phyloP scores from a whole-genome alignment of 2,329 filamentous ascomycete species.

The Apiospora malaysiana region DNA sequence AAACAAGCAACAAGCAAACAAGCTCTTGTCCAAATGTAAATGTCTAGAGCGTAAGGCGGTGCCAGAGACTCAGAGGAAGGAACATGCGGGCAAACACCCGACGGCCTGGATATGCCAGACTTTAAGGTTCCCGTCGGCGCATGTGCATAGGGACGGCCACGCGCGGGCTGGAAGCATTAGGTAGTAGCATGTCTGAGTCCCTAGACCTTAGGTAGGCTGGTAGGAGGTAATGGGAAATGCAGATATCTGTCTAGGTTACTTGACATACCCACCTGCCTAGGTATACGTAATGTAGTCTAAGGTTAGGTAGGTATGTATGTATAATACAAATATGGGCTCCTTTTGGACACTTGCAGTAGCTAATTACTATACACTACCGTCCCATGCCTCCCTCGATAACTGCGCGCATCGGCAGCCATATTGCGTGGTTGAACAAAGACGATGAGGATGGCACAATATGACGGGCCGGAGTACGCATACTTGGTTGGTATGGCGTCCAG shows the following conservation, averaged over 20 bases:
- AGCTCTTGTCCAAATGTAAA: neutral
- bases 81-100: neutral
- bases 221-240: neutral
- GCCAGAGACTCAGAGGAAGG: too few species aligned
- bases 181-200: neutral
- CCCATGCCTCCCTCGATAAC: neutral
- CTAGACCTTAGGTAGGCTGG: neutral
- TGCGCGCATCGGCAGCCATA: neutral
- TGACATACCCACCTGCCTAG: neutral
- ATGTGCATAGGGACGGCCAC: neutral
- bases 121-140: neutral
- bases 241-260: too few species aligned
- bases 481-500: too few species aligned
- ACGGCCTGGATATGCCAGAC: neutral
- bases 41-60: too few species aligned
- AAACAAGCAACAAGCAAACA: constrained; percentile 4
- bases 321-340: neutral
- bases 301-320: too few species aligned
- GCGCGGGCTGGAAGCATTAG: neutral
- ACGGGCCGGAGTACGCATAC: neutral
- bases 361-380: neutral
- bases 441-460: neutral
- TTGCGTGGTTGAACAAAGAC: neutral
- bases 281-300: neutral
- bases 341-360: constrained; percentile 5